Base-by-base conservation (phyloP, 805 yeast genomes). In the Metschnikowia gelsemii region DNA sequence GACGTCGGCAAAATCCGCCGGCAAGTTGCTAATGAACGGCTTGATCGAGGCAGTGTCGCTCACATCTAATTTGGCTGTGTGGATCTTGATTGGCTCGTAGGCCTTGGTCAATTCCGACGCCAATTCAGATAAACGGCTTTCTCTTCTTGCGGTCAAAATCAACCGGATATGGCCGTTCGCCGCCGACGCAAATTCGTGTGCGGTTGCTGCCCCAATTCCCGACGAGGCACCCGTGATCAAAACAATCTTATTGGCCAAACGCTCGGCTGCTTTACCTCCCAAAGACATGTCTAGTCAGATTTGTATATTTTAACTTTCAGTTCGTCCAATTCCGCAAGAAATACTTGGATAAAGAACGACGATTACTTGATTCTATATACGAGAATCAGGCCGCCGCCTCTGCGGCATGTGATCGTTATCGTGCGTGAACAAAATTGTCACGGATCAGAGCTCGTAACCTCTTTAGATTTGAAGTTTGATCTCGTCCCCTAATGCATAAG, bases 171-270 rank as follows among this genome's bases (percentile, higher is more conserved):
- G 52, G 14, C 72, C 72, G 40, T 64, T 58, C 28, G 70, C 58
- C 16, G 71, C 70, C 17, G 71, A 80, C 31, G 96, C 93, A 51
- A 87, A 80, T 60, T 90, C 95, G 34, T 74, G 64, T 12, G 97
- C 98, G 8, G 96, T 89, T 40, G 96, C 93, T 51, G 79, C 80
- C 9, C 98, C 99, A 56, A 91, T 91, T 42, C 98, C 98, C 12
- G 96, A 81, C 19, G 96, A 87, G 6, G 98, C 98, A 48, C 98
- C 98, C n/a, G 98, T 67, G 33, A 67, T 63, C 30, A 67, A 55
- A 8, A 67, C 49, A 40, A 62, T 58, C 47, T 64, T 64, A 44
- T 62, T 60, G 32, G 68, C 68, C 46, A 67, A 58, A 30, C 72
- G 54, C 46, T 66, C 68, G 23, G 70, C 70, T 12, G 67, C 68